Evolutionary conservation across 352 stramenopile genomes (phyloP).

Genomic region (Globisporangium carolinianum): DNA sequence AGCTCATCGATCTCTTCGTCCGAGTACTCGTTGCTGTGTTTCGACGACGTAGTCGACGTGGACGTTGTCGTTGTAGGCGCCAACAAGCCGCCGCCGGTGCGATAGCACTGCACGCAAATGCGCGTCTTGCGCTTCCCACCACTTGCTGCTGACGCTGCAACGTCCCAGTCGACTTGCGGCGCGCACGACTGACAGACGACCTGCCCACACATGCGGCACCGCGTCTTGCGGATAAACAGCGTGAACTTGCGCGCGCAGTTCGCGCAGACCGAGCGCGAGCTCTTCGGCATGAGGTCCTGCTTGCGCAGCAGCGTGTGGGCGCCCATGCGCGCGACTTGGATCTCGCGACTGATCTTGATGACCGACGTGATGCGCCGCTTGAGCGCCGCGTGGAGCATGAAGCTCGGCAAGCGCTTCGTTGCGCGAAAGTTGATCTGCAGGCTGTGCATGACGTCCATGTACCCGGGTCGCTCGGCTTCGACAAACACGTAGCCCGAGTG

Average conservation of each 20-base stretch:
- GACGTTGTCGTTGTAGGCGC: neutral
- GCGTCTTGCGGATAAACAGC: conserved; percentile 63
- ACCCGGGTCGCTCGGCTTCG: conserved; percentile 62
- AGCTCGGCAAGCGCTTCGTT: conserved; percentile 49
- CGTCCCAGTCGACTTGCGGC: conserved; percentile 36
- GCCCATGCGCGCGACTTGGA: conserved; percentile 48
- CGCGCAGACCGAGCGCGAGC: conserved; percentile 37
- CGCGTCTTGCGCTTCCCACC: conserved; percentile 35
- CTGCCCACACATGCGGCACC: conserved; percentile 66
- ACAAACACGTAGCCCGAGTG: conserved; percentile 78
- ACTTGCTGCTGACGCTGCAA: neutral
- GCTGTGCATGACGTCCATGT: conserved; percentile 83
- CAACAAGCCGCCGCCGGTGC: conserved; percentile 24
- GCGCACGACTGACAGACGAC: conserved; percentile 71
- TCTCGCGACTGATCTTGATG: conserved; percentile 56
- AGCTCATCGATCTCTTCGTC: conserved; percentile 24
- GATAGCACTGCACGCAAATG: conserved; percentile 46
- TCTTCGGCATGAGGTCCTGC: conserved; percentile 66
- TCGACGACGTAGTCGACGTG: conserved; percentile 1
- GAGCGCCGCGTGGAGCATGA: conserved; percentile 56
- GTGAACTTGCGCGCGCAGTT: conserved; percentile 66
- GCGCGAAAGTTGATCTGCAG: conserved; percentile 85
- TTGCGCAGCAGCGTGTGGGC: conserved; percentile 53
- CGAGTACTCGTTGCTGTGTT: conserved; percentile 13
- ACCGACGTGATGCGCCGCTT: conserved; percentile 60